These are phyloP conservation scores for Peribolospora baueri DNA, from an alignment of 768 basidiomycete species.

Conservation along the genomic window DNA sequence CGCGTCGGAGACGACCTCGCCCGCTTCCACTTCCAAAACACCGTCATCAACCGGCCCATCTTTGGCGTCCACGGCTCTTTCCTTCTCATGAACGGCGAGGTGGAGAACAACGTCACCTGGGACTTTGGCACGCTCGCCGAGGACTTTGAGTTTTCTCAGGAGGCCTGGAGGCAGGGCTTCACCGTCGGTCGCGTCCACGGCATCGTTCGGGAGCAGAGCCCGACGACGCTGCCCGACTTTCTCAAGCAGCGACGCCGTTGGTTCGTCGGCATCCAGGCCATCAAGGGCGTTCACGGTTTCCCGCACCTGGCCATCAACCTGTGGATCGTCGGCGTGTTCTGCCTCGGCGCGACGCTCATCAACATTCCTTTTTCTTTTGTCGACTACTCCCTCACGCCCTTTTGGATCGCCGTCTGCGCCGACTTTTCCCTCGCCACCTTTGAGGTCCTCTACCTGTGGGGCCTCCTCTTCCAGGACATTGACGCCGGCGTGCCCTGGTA, in stretches of 20 bases:
- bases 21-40: constrained; percentile 18
- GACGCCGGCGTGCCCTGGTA: constrained; percentile 14
- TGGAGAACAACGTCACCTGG: constrained; percentile 19
- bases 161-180: constrained; percentile 17
- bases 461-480: constrained; percentile 13
- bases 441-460: constrained; percentile 16
- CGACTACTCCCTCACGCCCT: constrained; percentile 15
- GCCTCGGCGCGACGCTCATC: constrained; percentile 16
- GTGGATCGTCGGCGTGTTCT: constrained; percentile 16
- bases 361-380: constrained; percentile 16
- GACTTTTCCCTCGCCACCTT: constrained; percentile 18
- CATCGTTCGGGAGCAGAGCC: constrained; percentile 17
- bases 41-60: constrained; percentile 15
- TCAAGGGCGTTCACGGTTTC: constrained; percentile 18
- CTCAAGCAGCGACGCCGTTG: constrained; percentile 19
- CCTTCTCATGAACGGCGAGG: constrained; percentile 17
- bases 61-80: constrained; percentile 19
- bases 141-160: constrained; percentile 19
- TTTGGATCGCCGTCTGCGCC: constrained; percentile 17
- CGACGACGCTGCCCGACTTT: constrained; percentile 17
- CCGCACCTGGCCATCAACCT: constrained; percentile 18
- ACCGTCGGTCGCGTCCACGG: constrained; percentile 17
- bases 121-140: constrained; percentile 18
- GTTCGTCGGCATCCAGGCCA: constrained; percentile 17
- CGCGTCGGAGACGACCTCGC: constrained; percentile 18